Evolutionary conservation across 805 yeast genomes (phyloP).

Genomic region (Kodamaea fukazawae): DNA sequence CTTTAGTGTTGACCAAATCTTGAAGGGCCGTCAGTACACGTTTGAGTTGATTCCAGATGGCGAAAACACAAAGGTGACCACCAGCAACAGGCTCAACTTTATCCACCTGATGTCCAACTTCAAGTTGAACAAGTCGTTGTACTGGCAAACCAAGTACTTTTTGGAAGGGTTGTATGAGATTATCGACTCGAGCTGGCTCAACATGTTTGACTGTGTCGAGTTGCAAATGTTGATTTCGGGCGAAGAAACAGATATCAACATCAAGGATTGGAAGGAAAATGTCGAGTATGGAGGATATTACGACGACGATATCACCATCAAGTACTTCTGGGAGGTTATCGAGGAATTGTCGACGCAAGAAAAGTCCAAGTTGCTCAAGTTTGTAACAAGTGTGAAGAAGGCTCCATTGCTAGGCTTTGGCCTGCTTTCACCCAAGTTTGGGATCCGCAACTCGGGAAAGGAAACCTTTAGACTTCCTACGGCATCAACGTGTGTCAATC

Average conservation of each 20-base stretch:
- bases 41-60: slow-evolving; percentile 63
- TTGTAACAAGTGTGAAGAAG: slow-evolving; percentile 88
- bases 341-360: slow-evolving; percentile 65
- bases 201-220: slow-evolving; percentile 81
- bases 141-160: slow-evolving; percentile 59
- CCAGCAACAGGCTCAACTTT: slow-evolving; percentile 64
- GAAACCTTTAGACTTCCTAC: slow-evolving; percentile 71
- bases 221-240: slow-evolving; percentile 69
- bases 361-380: slow-evolving; percentile 65
- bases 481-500: slow-evolving; percentile 88
- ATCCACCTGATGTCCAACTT: slow-evolving; percentile 75
- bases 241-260: slow-evolving; percentile 71
- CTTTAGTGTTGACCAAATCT: slow-evolving; percentile 59
- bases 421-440: slow-evolving; percentile 63
- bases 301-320: slow-evolving; percentile 56
- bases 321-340: slow-evolving; percentile 72
- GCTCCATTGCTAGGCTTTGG: slow-evolving; percentile 89
- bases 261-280: slow-evolving; percentile 63
- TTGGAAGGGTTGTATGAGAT: slow-evolving; percentile 68
- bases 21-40: slow-evolving; percentile 36
- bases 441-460: slow-evolving; percentile 66
- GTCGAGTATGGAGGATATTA: slow-evolving; percentile 65
- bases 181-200: slow-evolving; percentile 71
- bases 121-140: slow-evolving; percentile 63
- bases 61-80: slow-evolving; percentile 50